phyloP scores from a whole-genome alignment of 495 filamentous ascomycete species.

The Hypomontagnella submonticulosa region DNA sequence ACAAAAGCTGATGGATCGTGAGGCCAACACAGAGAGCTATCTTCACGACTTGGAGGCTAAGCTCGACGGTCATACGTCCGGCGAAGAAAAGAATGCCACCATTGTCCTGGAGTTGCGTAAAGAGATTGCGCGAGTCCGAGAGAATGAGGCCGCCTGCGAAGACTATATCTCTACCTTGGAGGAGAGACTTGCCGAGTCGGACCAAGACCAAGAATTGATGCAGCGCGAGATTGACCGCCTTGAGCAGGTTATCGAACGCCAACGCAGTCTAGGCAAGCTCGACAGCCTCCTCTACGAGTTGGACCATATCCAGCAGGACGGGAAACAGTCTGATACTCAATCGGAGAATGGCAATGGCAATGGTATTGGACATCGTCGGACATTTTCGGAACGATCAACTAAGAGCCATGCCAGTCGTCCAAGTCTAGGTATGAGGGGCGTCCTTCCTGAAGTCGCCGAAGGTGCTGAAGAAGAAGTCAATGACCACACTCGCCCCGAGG shows the following conservation, averaged over 20 bases:
- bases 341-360: conserved; percentile 50
- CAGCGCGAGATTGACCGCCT: conserved; percentile 93
- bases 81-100: conserved; percentile 89
- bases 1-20: conserved; percentile 89
- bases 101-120: conserved; percentile 89
- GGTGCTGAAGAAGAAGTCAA: conserved; percentile 57
- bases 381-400: conserved; percentile 60
- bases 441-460: conserved; percentile 58
- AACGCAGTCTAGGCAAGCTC: conserved; percentile 92
- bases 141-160: conserved; percentile 87
- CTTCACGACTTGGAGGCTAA: conserved; percentile 90
- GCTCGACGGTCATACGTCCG: conserved; percentile 87
- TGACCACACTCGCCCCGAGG: conserved; percentile 42
- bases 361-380: conserved; percentile 57
- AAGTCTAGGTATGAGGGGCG: conserved; percentile 61
- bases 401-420: conserved; percentile 63
- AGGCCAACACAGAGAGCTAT: conserved; percentile 88
- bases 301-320: conserved; percentile 79
- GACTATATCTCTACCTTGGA: conserved; percentile 98
- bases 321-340: conserved; percentile 52
- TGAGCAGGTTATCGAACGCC: conserved; percentile 94
- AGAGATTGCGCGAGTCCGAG: conserved; percentile 87
- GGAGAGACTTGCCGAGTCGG: conserved; percentile 92
- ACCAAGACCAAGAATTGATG: conserved; percentile 96
- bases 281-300: conserved; percentile 92